Evolutionary conservation across 805 yeast genomes (phyloP), one percentile per base, ranked within the genome.

Genomic region (Millerozyma acaciae): DNA sequence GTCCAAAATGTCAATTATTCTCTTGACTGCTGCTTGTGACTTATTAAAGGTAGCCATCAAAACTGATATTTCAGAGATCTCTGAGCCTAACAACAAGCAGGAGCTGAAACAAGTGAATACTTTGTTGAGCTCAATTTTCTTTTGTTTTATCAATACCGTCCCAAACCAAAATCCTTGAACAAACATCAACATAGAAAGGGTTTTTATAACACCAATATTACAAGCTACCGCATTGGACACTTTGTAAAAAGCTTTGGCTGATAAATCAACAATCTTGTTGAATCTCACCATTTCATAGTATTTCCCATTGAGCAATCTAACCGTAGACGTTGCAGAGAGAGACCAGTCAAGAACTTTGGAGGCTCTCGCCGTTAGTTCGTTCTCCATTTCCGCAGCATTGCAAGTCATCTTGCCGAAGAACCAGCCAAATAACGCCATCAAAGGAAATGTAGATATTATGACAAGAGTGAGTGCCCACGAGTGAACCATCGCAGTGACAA

Each of bases 141-240:
- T 75, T 4, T 58, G 55, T 21, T 59, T 55, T 3, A 87, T 80
- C 65, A 84, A 70, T 28, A 67, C 68, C 18, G 81, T 73, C 1
- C 97, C 99, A 60, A 82, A 90, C 86, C 95, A 88, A 47, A 93
- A 84, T 0, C 90, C 94, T 56, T 86, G 96, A 3, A 89, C 84
- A 63, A 90, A 88, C 78, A 88, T 80, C 50, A 78, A 52, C 23
- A 86, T 62, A 0, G 81, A 70, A 4, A 89, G 44, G 16, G 73
- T 58, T 45, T 80, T 73, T 32, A 81, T 55, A 0, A 73, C 26
- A 0, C 84, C 80, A 15, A 72, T 54, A 49, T 86, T 88, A 0
- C 73, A 48, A 8, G 79, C 62, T 4, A 76, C 58, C 10, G 66
- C 70, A 16, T 75, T 48, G n/a, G 75, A 65, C 26, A 68, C 48